Percentiles rank a stretch among this genome's conserved stretches.
Conservation (phyloP, 805 yeast genomes). For the Clavispora phyllophila region DNA sequence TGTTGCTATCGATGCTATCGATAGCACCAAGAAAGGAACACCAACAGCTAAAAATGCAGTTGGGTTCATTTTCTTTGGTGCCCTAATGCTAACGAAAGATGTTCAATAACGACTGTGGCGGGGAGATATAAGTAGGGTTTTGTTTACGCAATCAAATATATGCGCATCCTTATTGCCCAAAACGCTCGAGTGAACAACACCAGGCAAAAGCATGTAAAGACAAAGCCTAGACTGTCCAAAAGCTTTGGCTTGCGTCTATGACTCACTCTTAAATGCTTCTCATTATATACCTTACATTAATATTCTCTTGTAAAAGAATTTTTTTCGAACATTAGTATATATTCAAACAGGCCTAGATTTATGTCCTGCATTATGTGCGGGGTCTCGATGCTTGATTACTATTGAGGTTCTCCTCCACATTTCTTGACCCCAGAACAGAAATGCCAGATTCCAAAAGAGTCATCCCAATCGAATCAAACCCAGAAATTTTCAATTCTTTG, state of each 20-base stretch:
- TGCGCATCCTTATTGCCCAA: not conserved
- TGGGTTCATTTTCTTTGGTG: not conserved
- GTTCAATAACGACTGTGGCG: too few species aligned
- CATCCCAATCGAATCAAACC: constrained; percentile 88
- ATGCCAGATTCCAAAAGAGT: constrained; percentile 33
- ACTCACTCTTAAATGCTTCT: too few species aligned
- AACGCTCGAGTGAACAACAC: not conserved
- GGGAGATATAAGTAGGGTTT: too few species aligned
- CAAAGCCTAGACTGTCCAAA: not conserved
- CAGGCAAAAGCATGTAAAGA: not conserved
- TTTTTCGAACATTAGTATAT: too few species aligned
- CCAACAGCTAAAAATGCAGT: not conserved
- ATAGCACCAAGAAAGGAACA: not conserved
- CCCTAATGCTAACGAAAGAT: not conserved
- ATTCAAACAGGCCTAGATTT: too few species aligned
- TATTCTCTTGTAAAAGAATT: too few species aligned
- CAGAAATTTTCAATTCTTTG: constrained; percentile 70
- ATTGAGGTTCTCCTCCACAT: not conserved
- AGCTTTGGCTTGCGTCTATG: too few species aligned
- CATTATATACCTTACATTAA: too few species aligned
- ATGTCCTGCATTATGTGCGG: not conserved
- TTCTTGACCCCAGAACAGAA: not conserved
- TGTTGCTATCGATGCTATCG: not conserved
- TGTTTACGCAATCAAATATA: not conserved
- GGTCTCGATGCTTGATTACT: not conserved